These are phyloP conservation scores for Hyphopichia fennica DNA, from an alignment of 1,139 yeast genomes.

Conservation along the genomic window DNA sequence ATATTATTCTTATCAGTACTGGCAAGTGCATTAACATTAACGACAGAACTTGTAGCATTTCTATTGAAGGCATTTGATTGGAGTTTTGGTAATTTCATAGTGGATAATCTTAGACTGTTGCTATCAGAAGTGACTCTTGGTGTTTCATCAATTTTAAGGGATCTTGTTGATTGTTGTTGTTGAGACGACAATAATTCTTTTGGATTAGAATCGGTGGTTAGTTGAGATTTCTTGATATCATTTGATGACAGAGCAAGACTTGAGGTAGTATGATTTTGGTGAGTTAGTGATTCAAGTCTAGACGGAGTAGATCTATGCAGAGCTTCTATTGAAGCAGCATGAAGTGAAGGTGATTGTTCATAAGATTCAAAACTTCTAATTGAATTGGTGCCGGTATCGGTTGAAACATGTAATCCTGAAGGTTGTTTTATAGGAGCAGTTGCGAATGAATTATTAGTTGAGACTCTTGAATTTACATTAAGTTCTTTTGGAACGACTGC, in stretches of 20 bases:
- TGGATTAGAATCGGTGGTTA: neutral
- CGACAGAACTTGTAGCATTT: slow-evolving; percentile 31
- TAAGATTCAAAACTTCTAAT: neutral
- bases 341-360: neutral
- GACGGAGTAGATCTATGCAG: neutral
- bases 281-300: neutral
- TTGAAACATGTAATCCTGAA: neutral
- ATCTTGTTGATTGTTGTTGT: neutral
- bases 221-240: neutral
- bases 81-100: slow-evolving; percentile 16
- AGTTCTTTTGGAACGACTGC: neutral
- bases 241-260: neutral
- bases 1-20: slow-evolving; percentile 16
- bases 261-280: neutral
- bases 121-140: slow-evolving; percentile 35
- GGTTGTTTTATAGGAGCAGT: neutral
- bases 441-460: neutral
- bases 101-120: slow-evolving; percentile 30
- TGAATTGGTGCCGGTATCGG: neutral
- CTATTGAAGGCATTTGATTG: slow-evolving; percentile 13
- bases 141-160: slow-evolving; percentile 5
- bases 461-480: neutral
- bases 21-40: slow-evolving; percentile 34
- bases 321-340: neutral
- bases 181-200: neutral